Conservation (phyloP, 2,329 filamentous ascomycete species). For the Penicillium sp. region DNA sequence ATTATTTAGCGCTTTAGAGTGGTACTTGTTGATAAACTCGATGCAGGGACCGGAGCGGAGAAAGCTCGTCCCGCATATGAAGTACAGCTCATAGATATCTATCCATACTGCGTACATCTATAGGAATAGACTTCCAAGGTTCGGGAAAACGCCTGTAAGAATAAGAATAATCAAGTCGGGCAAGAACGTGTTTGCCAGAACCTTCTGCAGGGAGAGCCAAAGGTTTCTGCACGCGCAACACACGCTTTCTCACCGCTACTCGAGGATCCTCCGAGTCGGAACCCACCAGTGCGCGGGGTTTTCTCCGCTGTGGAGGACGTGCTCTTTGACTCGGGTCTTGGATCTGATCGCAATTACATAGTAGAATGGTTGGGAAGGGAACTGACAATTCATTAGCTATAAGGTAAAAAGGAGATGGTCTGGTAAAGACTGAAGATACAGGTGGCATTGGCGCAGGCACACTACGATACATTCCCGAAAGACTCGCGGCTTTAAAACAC, state of each 20-base stretch:
- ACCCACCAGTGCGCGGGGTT: slow-evolving; percentile 12
- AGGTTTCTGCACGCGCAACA: slow-evolving; percentile 12
- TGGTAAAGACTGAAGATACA: neutral
- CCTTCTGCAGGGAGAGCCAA: neutral
- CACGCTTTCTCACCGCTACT: slow-evolving; percentile 24
- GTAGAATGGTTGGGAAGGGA: too few species aligned
- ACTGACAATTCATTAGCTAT: too few species aligned
- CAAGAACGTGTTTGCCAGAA: neutral
- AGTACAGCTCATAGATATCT: neutral
- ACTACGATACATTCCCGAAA: slow-evolving; percentile 16
- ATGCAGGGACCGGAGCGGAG: neutral
- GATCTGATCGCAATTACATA: neutral
- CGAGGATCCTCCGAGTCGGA: slow-evolving; percentile 7
- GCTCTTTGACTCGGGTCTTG: slow-evolving; percentile 6
- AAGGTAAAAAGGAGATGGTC: neutral
- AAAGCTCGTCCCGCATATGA: neutral
- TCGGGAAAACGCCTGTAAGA: too few species aligned
- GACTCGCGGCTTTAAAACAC: slow-evolving; percentile 6
- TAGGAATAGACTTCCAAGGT: too few species aligned
- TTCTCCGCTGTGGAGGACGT: slow-evolving; percentile 9
- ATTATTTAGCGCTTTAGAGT: neutral
- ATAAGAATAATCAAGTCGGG: neutral
- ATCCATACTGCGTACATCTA: too few species aligned
- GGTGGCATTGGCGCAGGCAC: slow-evolving; percentile 1
- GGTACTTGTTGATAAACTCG: neutral